A percentile compares a stretch with the other conserved stretches of the same genome.
Evolutionary conservation across 768 basidiomycete genomes (phyloP).

Genomic region (Boletellus ananiceps): DNA sequence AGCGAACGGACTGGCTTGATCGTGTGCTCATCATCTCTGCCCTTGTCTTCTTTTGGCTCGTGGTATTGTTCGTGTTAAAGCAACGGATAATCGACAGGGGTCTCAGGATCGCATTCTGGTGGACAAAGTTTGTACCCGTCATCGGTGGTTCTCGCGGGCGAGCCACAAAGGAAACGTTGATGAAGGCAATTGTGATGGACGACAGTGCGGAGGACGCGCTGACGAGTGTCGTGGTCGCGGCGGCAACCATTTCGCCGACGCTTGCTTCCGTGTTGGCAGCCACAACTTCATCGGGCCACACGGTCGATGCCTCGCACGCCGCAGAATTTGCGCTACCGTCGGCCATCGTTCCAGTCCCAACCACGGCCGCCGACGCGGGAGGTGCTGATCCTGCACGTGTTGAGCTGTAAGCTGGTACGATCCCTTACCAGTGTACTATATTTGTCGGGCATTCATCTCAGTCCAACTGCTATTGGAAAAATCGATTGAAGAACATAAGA

Average conservation of each 20-base stretch:
- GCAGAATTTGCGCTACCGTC: conserved; percentile 2
- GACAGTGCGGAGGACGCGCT: not conserved
- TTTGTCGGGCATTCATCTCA: not conserved
- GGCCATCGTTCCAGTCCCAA: not conserved
- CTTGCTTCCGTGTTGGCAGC: conserved; percentile 11
- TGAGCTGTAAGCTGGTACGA: conserved; percentile 13
- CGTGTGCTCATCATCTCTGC: conserved; percentile 78
- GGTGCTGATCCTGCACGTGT: conserved; percentile 9
- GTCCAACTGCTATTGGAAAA: not conserved
- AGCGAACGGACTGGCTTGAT: conserved; percentile 90
- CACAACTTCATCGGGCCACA: not conserved
- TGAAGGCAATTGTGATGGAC: conserved; percentile 5
- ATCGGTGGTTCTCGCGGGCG: conserved; percentile 2
- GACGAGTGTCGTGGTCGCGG: conserved; percentile 5
- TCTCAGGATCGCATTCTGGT: conserved; percentile 79
- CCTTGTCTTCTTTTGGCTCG: conserved; percentile 78
- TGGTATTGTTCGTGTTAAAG: conserved; percentile 84
- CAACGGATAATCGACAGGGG: conserved; percentile 80
- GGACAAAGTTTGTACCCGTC: conserved; percentile 69
- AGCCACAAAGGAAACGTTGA: not conserved
- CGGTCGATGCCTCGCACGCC: not conserved
- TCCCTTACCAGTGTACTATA: not conserved
- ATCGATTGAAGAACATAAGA: not conserved
- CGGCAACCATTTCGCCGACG: conserved; percentile 4
- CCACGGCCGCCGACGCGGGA: not conserved